These are phyloP conservation scores for Epithemia pelagica DNA, from an alignment of 108 stramenopile genomes.

Conservation along the genomic window DNA sequence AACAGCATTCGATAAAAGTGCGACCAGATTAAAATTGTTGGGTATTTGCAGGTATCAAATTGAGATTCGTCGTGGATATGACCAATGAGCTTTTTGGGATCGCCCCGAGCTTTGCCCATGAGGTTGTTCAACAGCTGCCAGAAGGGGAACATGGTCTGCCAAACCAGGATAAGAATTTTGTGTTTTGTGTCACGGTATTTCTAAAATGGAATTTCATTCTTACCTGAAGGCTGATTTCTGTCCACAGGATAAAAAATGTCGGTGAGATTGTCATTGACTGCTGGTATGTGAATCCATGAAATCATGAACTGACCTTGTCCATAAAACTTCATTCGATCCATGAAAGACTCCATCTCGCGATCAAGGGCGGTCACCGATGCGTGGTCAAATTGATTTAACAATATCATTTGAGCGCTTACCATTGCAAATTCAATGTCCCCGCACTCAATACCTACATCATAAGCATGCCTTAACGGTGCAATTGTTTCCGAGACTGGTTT, in stretches of 20 bases:
- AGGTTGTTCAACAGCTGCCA: constrained; percentile 1
- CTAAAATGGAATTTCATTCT: too few species aligned
- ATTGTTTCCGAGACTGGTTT: constrained; percentile 9
- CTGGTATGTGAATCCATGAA: too few species aligned
- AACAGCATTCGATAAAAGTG: background rate
- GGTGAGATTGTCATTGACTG: background rate
- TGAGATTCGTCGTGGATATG: background rate
- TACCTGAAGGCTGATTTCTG: background rate
- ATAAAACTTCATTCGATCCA: constrained; percentile 1
- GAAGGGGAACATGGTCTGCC: background rate
- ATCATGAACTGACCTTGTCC: background rate
- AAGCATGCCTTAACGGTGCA: constrained; percentile 9
- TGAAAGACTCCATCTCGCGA: background rate
- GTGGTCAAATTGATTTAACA: background rate
- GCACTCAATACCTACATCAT: constrained; percentile 12
- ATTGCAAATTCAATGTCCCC: constrained; percentile 32
- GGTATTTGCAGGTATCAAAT: background rate
- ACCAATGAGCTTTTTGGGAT: background rate
- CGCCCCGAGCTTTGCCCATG: background rate
- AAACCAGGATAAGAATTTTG: too few species aligned
- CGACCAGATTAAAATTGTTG: background rate
- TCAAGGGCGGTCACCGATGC: background rate
- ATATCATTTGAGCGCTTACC: background rate
- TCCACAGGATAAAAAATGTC: background rate
- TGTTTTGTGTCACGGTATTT: too few species aligned